Base-by-base conservation (phyloP, 495 filamentous ascomycete genomes). In the Polyplosphaeria fusca region DNA sequence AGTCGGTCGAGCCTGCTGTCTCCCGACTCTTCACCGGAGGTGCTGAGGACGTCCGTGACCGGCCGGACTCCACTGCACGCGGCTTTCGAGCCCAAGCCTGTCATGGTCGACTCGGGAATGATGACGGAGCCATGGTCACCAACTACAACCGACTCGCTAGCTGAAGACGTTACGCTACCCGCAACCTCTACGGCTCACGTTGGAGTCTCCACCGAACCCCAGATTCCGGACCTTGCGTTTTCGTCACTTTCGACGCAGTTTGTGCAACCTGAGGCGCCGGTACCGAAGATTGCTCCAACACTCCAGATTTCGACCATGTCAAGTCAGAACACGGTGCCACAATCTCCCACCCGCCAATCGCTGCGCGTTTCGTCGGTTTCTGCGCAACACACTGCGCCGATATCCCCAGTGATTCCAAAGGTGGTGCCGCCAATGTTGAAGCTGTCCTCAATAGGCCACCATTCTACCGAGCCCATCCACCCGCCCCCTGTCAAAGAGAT, bases 51-150 rank as follows among this genome's bases (percentile, higher is more conserved):
- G 27, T 38, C 50, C 32, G 12, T 52, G 3, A 27, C 53, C 12
- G 40, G 18, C 35, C 19, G 32, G 14, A 55, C 63, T 1, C 52
- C 59, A 38, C 48, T 59, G 14, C 48, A 62, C 19, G 38, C 35
- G 2, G n/a, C 73, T 32, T 23, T 58, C 32, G 16, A 60, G 19
- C 60, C 65, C 4, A 74, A 66, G 58, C 70, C 74, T 24, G 53
- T 65, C 18, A 93, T 91, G 86, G 51, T 63, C 5, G 59, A 63
- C 28, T 63, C 60, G 1, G 42, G 42, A 30, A 84, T 87, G 66
- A 95, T 96, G 90, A 98, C 93, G 2, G 93, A 96, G 19, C 80
- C 86, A 16, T 86, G 58, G 70, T 46, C 53, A 64, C 80, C 54
- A 62, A 73, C 32, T 41, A 14, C 50, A 48, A 26, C 41, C 14